Base-by-base conservation (phyloP, 768 basidiomycete species). In the Xerocomellus amylosporus region DNA sequence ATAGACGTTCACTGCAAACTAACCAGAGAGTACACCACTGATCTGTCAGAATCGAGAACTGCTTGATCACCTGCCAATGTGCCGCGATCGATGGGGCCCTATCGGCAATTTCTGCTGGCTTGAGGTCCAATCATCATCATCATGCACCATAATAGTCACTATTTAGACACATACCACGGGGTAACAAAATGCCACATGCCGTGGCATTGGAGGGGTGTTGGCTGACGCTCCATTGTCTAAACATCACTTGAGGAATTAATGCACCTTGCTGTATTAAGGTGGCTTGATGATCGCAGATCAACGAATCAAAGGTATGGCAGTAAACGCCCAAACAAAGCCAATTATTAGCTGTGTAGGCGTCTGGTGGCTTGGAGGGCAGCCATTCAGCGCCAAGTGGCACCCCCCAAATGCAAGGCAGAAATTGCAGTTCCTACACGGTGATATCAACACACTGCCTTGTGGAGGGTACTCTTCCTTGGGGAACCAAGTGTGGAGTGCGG, bases 221-320 rank as follows among this genome's bases (percentile, higher is more conserved):
- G 49, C 44, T 51, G 40, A 31, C 28, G n/a, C 33, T 34, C 33
- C 33, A 34, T 34, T 26, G 10, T 40, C 39, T 43, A 49, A 30
- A 4, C 4, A 0, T 30, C 9, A 14, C 26, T 39, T 1, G n/a
- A 30, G 28, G 19, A 1, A 28, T 41, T 15, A 26, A n/a, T n/a
- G 34, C 40, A 19, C 14, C 4, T 34, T 57, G 55, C 64, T 63
- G 60, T 62, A 28, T 9, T 26, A 3, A 8, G 22, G 1, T 1
- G 7, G 40, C 7, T 28, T 24, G 41, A 33, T 24, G 24, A 24
- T 28, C 22, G 26, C 13, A 36, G 28, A 59, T 39, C 14, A 31
- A 30, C 30, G 3, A 22, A 14, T 13, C 20, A 38, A 30, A 38
- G n/a, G 19, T 6, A 46, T 20, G 15, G 14, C 9, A 5, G 5